phyloP scores from a whole-genome alignment of 2,329 filamentous ascomycete species.

The Helotiales sp. region DNA sequence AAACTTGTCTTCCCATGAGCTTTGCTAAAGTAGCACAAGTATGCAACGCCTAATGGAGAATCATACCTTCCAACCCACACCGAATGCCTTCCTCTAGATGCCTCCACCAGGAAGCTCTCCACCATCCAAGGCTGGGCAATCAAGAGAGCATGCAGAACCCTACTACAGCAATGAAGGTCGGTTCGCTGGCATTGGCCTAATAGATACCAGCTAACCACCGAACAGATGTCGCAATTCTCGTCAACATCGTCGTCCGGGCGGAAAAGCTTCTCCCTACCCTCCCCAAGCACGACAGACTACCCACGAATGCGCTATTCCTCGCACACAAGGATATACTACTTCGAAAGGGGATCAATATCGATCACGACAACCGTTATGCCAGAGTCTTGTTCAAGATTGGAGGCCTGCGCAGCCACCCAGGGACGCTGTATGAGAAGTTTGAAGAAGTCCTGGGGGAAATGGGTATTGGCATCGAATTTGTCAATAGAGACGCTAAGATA shows the following conservation, averaged over 20 bases:
- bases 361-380: constrained; percentile 73
- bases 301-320: constrained; percentile 76
- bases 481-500: constrained; percentile 24
- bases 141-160: constrained; percentile 38
- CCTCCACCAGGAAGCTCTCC: constrained; percentile 27
- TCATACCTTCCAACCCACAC: constrained; percentile 9
- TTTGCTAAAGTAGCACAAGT: constrained; percentile 14
- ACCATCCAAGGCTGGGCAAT: constrained; percentile 28
- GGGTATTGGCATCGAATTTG: constrained; percentile 70
- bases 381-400: constrained; percentile 79
- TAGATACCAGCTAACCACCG: constrained; percentile 9
- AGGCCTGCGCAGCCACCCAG: constrained; percentile 54
- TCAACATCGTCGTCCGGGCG: constrained; percentile 72
- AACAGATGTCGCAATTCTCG: constrained; percentile 75
- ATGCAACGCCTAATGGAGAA: constrained; percentile 21
- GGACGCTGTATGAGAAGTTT: constrained; percentile 68
- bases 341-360: constrained; percentile 67
- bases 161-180: constrained; percentile 64
- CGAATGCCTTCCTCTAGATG: constrained; percentile 35
- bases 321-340: constrained; percentile 79
- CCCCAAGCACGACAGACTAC: constrained; percentile 61
- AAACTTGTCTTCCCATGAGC: constrained; percentile 8
- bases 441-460: constrained; percentile 65
- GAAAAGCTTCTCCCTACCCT: constrained; percentile 60
- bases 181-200: constrained; percentile 9